Evolutionary conservation across 345 rosid genomes (phyloP), one percentile per base, ranked within the genome.

Genomic region (Mercurialis annua): DNA sequence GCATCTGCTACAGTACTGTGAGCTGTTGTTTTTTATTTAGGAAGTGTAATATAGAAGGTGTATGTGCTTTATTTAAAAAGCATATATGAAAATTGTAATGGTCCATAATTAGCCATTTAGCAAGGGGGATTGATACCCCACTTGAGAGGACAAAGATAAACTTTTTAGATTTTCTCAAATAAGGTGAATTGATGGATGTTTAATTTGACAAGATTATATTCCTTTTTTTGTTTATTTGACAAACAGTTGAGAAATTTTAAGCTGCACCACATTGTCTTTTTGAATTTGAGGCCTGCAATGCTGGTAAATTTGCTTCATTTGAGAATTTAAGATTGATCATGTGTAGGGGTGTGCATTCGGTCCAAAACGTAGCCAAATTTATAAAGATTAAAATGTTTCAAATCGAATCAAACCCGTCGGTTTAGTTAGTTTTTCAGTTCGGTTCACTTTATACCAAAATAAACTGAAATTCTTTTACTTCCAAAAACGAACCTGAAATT

Each of bases 91-190:
- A 6, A 58, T 2, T 52, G 14, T 23, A 42, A 70, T 52, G 64
- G 59, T 56, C 55, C 59, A 46, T 26, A 48, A 17, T 46, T 31
- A 56, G 53, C 29, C 34, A 64, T 26, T 6, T 44, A 21, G 46
- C 20, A 40, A 68, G 61, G 58, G 64, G 44, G 38, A 59, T 59
- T 30, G 62, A 67, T 24, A 65, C 43, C 66, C 77, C 66, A 68
- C 30, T 73, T 46, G 68, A 69, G 30, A 61, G 65, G 75, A 77
- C 78, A 70, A 66, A 74, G 44, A 33, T 57, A 21, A 43, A 49
- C 78, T 78, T 77, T 72, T 65, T 15, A 11, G 29, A 34, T 23
- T 47, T 64, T 50, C 33, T 20, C n/a, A 44, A 64, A 40, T 8
- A 43, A 30, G 24, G 31, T 21, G 31, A 16, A 26, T 60, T 6